Evolutionary conservation across 768 basidiomycete species (phyloP), one percentile per base, ranked within the genome.

Genomic region (Punctularia strigosozonata): DNA sequence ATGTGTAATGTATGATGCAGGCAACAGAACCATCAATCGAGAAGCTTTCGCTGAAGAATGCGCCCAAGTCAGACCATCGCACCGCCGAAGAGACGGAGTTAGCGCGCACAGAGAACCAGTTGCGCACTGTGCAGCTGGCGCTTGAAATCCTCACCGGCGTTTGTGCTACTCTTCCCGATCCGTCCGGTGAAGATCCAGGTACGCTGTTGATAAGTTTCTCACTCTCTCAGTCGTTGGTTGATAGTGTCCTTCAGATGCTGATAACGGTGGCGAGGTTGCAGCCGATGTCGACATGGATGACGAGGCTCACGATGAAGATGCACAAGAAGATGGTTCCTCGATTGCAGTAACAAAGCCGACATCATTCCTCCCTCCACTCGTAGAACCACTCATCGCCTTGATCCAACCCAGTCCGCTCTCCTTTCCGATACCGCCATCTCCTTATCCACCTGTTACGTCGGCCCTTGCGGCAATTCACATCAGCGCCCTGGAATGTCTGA

Each of bases 401-500:
- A 68, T 81, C 31, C 75, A 75, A 22, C 86, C 88, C 0, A 89
- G 84, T 0, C 52, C 69, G 0, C 70, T 92, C 13, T 94, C 91
- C 4, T 94, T 91, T 62, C 74, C 83, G 13, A 67, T 73, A 18
- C 59, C 69, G 4, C 73, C 73, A 8, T 90, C 88, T 0, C 64
- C 70, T 17, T 86, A 94, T 52, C 86, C 89, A 28, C 91, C 91
- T 2, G 90, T 81, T 10, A 94, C 91, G 0, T 86, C 89, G 19
- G 82, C 68, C 7, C 71, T 97, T 32, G 73, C 83, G 45, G 75
- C 82, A 5, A 76, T 94, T 37, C 91, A 95, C 52, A 66, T 88
- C 41, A 70, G 79, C 46, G 85, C 89, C 7, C 66, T 92, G 20
- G 89, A 94, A 54, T 90, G 90, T 51, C 66, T 97, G 34, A 90